Evolutionary conservation across 257 asterid genomes (phyloP), one percentile per base, ranked within the genome.

Genomic region (Fraxinus excelsior): DNA sequence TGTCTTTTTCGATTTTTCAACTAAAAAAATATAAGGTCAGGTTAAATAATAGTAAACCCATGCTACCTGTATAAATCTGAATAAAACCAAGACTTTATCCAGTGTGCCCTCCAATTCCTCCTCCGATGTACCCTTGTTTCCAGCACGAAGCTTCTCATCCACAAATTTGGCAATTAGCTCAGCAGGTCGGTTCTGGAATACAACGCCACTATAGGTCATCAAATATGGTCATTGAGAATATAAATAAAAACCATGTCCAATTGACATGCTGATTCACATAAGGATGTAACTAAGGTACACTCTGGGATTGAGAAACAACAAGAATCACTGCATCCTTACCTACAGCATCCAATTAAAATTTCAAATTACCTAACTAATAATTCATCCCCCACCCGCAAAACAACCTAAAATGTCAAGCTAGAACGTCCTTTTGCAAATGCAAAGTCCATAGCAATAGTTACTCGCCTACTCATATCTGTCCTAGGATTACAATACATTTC

Each of bases 31-130:
- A 53, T 5, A 23, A 25, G 13, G 7, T 44, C 31, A 37, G 32
- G 21, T 6, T 62, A 53, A 25, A 38, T 28, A 5, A 8, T 25
- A 18, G 38, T 3, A 72, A 67, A 73, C 4, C 23, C 16, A 49
- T 23, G 37, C 23, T 86, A 93, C 99, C 98, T 93, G 98, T 81
- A 93, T 96, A 87, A 85, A 96, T 86, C 98, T 90, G 91, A 96
- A 96, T 77, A 96, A 84, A 74, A 96, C 95, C 92, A 96, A 83
- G 79, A 93, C 99, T 92, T 88, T 96, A 77, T 96, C 98, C 26
- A 96, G 94, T 74, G 97, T 96, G 31, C 96, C 94, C 92, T 96
- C 99, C 88, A 96, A 84, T 83, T 93, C 99, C 90, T 96, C 99
- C 90, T 96, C 98, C 65, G 99, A 96, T 58, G 97, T 90, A 79